Evolutionary conservation across 2,329 filamentous ascomycete species (phyloP), one percentile per base, ranked within the genome.

Genomic region (Paraconiothyrium brasiliense): DNA sequence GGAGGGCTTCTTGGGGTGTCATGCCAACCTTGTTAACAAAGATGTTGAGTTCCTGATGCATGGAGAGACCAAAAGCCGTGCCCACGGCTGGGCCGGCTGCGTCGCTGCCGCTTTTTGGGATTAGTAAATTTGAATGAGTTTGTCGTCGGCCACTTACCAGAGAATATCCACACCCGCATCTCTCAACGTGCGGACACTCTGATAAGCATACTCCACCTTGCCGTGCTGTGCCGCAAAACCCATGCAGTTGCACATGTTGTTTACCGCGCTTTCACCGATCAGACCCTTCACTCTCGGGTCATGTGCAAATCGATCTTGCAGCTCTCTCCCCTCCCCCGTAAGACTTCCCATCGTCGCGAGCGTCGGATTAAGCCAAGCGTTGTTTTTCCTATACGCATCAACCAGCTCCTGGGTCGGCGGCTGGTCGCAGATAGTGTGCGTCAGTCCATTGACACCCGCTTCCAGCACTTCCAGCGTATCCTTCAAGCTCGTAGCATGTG

Each of bases 281-380:
- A 80, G 50, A 3, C 71, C 66, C 49, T 74, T 60, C 0, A 78
- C 71, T 6, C 80, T 64, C 20, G 71, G 66, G 63, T 83, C 81
- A 43, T 81, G 77, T 1, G 81, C 80, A 51, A 77, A 82, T 8
- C 59, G 67, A 49, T 80, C 73, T 57, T 82, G 79, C 54, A 77
- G 54, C 2, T 71, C 70, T 59, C 75, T 68, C 0, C 81, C 81
- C 59, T 83, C 79, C 0, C 70, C 76, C 6, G 80, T 82, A 55
- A 79, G 65, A 32, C 75, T 80, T 1, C 76, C 81, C 43, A 82
- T 72, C 0, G 78, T 68, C 0, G 72, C 73, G 10, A 83, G 70
- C 0, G 81, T 83, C 1, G 81, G 81, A 58, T 82, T 82, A 24
- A 79, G 71, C 69, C 80, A 81, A 0, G 80, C 81, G 54, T 78